Evolutionary conservation across 805 yeast genomes (phyloP).

Genomic region (Huiozyma sinensis): DNA sequence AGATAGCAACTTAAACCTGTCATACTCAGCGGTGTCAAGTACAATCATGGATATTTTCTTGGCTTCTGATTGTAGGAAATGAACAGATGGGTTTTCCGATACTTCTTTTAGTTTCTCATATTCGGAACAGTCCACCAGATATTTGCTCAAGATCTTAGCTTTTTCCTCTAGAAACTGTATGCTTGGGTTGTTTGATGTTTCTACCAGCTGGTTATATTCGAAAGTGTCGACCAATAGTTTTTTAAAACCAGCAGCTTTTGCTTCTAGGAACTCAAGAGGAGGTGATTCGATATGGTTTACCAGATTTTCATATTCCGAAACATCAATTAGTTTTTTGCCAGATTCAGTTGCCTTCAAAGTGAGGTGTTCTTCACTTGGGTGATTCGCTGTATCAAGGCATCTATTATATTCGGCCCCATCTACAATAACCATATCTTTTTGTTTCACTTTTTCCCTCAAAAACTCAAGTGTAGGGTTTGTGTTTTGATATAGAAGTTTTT

Average conservation of each 20-base stretch:
- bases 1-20: background rate
- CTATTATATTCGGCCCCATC: background rate
- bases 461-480: slow-evolving; percentile 1
- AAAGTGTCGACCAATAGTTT: background rate
- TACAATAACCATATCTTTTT: background rate
- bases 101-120: background rate
- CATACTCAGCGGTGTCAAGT: background rate
- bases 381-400: background rate
- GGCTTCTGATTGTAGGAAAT: background rate
- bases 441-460: background rate
- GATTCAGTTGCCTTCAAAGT: slow-evolving; percentile 5
- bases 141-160: background rate
- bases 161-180: background rate
- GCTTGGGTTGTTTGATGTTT: background rate
- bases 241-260: background rate
- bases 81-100: background rate
- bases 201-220: background rate
- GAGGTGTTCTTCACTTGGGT: slow-evolving; percentile 8
- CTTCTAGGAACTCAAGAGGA: slow-evolving; percentile 5
- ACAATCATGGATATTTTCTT: background rate
- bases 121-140: background rate
- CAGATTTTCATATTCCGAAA: background rate
- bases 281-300: slow-evolving; percentile 6
- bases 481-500: background rate
- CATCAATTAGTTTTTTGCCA: background rate